These are phyloP conservation scores for Inga laurina DNA, from an alignment of 306 rosid genomes.

Conservation along the genomic window DNA sequence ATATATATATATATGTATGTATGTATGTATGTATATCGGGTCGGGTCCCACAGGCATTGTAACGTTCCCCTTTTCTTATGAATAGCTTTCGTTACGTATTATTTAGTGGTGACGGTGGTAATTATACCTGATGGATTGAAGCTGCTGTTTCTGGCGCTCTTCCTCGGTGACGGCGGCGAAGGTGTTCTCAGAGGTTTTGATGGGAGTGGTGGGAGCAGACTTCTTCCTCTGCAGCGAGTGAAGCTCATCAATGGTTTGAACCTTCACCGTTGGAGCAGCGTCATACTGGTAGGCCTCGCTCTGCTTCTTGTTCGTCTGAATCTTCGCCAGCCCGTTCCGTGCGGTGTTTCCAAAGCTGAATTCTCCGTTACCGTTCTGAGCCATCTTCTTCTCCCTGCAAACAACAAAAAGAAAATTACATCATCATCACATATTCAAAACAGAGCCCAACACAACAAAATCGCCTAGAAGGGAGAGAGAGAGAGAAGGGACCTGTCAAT, in stretches of 20 bases:
- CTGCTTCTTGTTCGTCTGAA: slow-evolving; percentile 49
- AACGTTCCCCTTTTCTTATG: neutral
- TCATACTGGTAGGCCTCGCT: slow-evolving; percentile 71
- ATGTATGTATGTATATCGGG: too few species aligned
- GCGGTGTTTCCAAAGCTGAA: slow-evolving; percentile 1
- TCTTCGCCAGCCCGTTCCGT: slow-evolving; percentile 55
- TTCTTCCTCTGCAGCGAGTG: slow-evolving; percentile 82
- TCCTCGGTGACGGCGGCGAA: slow-evolving; percentile 56
- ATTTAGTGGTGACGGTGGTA: neutral
- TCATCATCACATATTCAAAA: neutral
- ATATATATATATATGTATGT: too few species aligned
- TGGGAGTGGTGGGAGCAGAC: slow-evolving; percentile 77
- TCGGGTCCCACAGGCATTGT: neutral
- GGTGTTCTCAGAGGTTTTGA: slow-evolving; percentile 32
- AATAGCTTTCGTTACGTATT: neutral
- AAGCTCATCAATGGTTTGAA: slow-evolving; percentile 78
- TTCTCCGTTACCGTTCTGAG: neutral
- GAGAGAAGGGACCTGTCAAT: neutral
- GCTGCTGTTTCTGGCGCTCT: slow-evolving; percentile 66
- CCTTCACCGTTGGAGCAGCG: slow-evolving; percentile 68
- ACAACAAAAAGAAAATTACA: neutral
- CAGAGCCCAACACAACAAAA: neutral
- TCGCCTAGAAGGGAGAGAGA: neutral
- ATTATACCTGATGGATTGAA: slow-evolving; percentile 75
- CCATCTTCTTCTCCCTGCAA: slow-evolving; percentile 8